phyloP scores from a whole-genome alignment of 208 protist genomes.

The Tetramitus jugosus region DNA sequence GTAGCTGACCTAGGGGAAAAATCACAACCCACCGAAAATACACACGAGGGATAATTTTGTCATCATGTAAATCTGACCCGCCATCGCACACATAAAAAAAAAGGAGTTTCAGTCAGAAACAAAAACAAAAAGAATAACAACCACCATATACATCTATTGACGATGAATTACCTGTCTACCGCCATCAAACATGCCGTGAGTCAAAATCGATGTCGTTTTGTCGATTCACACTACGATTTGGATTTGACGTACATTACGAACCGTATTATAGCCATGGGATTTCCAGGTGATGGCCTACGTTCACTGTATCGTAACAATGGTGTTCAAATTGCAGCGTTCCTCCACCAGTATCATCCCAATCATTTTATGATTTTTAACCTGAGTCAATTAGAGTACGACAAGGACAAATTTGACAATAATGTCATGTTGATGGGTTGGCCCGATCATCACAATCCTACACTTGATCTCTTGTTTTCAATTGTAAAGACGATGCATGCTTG shows the following conservation, averaged over 20 bases:
- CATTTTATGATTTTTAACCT: constrained; percentile 25
- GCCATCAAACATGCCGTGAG: no score
- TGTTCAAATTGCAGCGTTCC: background rate
- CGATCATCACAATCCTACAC: constrained; percentile 25
- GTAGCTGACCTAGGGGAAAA: no score
- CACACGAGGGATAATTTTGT: no score
- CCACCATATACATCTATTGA: no score
- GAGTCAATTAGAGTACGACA: constrained; percentile 16
- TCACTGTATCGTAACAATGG: constrained; percentile 3
- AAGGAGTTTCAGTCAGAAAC: no score
- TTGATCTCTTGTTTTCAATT: constrained; percentile 23
- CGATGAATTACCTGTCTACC: constrained; percentile 11
- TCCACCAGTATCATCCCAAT: constrained; percentile 18
- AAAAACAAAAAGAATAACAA: no score
- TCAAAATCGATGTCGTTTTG: no score
- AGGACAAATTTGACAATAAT: constrained; percentile 5
- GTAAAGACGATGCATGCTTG: constrained; percentile 23
- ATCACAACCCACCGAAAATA: no score
- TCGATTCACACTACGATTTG: constrained; percentile 58
- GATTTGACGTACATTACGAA: constrained; percentile 76
- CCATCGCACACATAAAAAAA: no score
- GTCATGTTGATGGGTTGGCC: constrained; percentile 25
- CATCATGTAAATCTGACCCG: no score
- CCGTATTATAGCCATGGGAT: constrained; percentile 31
- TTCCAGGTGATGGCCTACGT: constrained; percentile 19